Base-by-base conservation (phyloP, 1,139 yeast genomes). In the Schwanniomyces etchellsii region DNA sequence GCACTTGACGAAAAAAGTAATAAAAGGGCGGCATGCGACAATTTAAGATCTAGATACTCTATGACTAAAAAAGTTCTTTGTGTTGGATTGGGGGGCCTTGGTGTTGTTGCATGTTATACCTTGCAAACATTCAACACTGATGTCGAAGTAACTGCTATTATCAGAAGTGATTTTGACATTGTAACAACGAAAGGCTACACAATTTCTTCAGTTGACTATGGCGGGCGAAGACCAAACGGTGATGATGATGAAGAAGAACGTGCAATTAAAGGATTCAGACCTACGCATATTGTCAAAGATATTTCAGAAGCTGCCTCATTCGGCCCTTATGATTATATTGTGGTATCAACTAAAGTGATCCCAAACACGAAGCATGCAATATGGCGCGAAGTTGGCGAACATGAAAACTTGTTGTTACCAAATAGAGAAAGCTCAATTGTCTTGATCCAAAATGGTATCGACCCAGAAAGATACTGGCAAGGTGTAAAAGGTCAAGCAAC, bases 31-130 rank as follows among this genome's bases (percentile, higher is more conserved):
- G n/a, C n/a, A n/a, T n/a, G n/a, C n/a, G n/a, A n/a, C n/a, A n/a
- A n/a, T n/a, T n/a, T n/a, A n/a, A n/a, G n/a, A n/a, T n/a, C n/a
- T n/a, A n/a, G n/a, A n/a, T n/a, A n/a, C n/a, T 18, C n/a, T 7
- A 27, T 20, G 16, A 49, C 44, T 39, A 37, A 59, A 4, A 67
- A 66, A 31, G 58, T 75, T 3, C 60, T 78, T 18, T 52, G 75
- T n/a, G 64, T 80, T 21, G 88, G 88, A 7, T 62, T 79, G 41
- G 88, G 88, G 6, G 88, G 65, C 5, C 63, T 60, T 2, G 65
- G 66, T 3, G 45, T 49, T 20, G 43, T 58, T 17, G 55, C 57
- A 14, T 51, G 57, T 16, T 54, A 55, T 28, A 41, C 54, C 3
- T 45, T 60, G 12, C 45, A 45, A 26, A 31, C 30, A 30, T 44